Evolutionary conservation across 75 land plant species (phyloP).

Genomic region (Chamaecyparis obtusa): DNA sequence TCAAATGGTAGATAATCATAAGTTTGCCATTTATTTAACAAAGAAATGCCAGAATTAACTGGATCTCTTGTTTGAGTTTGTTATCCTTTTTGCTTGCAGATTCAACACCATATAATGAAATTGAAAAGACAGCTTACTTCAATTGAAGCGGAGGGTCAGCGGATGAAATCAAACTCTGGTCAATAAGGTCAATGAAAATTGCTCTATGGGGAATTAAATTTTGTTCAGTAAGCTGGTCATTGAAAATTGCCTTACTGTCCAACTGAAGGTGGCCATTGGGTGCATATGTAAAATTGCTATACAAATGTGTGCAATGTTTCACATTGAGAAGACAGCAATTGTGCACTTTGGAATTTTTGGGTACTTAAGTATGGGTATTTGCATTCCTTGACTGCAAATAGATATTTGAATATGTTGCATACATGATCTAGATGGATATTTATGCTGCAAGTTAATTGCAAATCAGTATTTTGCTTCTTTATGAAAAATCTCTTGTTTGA

Average conservation of each 20-base stretch:
- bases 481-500: neutral
- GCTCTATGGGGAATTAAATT: neutral
- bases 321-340: neutral
- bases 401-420: neutral
- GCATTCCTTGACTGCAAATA: neutral
- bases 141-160: neutral
- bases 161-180: neutral
- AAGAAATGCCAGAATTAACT: neutral
- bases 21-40: neutral
- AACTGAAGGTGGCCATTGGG: neutral
- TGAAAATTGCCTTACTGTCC: neutral
- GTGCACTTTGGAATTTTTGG: neutral
- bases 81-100: neutral
- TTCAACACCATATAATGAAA: conserved; percentile 4
- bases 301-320: neutral
- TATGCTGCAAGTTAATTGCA: neutral
- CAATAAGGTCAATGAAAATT: neutral
- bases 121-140: conserved; percentile 1
- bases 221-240: neutral
- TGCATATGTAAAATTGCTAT: neutral
- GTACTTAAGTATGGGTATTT: neutral
- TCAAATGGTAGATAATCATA: neutral
- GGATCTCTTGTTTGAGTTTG: neutral
- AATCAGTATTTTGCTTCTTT: neutral
- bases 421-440: neutral